Conservation (phyloP, 2,329 filamentous ascomycete species). For the Dothideomycetes sp. region DNA sequence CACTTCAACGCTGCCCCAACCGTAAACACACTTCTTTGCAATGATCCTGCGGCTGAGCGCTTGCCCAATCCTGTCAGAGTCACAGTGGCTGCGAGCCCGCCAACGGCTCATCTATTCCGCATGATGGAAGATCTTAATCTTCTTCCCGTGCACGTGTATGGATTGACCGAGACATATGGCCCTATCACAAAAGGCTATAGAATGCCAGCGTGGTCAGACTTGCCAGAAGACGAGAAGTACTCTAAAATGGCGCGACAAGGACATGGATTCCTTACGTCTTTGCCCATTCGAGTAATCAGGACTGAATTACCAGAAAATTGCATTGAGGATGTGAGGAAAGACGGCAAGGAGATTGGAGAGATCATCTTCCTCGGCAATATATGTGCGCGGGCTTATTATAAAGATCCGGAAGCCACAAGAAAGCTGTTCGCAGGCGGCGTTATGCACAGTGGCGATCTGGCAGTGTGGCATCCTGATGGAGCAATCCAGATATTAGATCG, state of each 20-base stretch:
- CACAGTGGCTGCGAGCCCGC: conserved; percentile 85
- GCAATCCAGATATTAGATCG: conserved; percentile 86
- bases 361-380: conserved; percentile 88
- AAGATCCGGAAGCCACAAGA: conserved; percentile 72
- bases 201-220: conserved; percentile 70
- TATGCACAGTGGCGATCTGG: conserved; percentile 81
- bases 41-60: conserved; percentile 59
- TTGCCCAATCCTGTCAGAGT: conserved; percentile 63
- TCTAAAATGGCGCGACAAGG: conserved; percentile 87
- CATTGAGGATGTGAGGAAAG: conserved; percentile 54
- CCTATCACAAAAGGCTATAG: conserved; percentile 91
- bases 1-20: conserved; percentile 96
- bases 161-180: conserved; percentile 78
- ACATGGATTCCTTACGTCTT: conserved; percentile 75
- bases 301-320: conserved; percentile 53
- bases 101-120: conserved; percentile 81
- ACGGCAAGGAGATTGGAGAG: conserved; percentile 70
- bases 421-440: conserved; percentile 83
- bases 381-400: conserved; percentile 84
- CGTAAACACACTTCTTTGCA: conserved; percentile 87
- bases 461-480: conserved; percentile 86
- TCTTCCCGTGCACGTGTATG: conserved; percentile 86
- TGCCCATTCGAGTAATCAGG: conserved; percentile 75
- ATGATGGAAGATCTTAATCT: conserved; percentile 85
- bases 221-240: conserved; percentile 68